Base-by-base conservation (phyloP, 2,329 filamentous ascomycete genomes). In the Thielaviopsis punctulata region DNA sequence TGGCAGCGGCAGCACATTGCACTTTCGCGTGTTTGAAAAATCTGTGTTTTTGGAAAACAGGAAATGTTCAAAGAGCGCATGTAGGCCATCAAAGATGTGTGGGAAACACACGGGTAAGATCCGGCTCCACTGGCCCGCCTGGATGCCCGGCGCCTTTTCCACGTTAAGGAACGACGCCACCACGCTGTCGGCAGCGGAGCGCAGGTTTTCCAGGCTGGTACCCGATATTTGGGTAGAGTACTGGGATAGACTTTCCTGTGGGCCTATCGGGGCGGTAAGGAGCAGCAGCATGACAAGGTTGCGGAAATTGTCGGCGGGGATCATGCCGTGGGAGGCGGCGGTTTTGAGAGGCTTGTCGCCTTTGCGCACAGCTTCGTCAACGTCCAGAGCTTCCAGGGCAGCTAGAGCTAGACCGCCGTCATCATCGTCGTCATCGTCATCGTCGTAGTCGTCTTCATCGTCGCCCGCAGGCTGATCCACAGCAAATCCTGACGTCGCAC, bases 31-130 rank as follows among this genome's bases (percentile, higher is more conserved):
- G 60, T 74, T 79, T 2, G 75, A 77, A 50, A 85, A 74, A 58
- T 85, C 78, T 21, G 86, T 68, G 57, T 81, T 80, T 59, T 80
- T 82, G 23, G 80, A 82, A 59, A 86, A 88, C 23, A 87, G 71
- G 58, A 88, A 86, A 61, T 82, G 80, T 57, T 86, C 82, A 61
- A 86, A 87, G 1, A 88, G 66, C 1, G 79, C 72, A 56, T 76
- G 78, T 56, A 87, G 73, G 0, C 81, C 79, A 51, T 74, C 68
- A 60, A 88, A 86, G 1, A 88, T 65, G 59, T 77, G 79, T 1
- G 82, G 82, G 50, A 82, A 71, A 45, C 75, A 75, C 27, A 70
- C 66, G 9, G 77, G 73, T 52, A 84, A 68, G 27, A 82, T 71
- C 5, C 68, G 66, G 60, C 75, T 73, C 65, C 84, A 85, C 39